Evolutionary conservation across 139 green algal species (phyloP).

Genomic region (Chara braunii): DNA sequence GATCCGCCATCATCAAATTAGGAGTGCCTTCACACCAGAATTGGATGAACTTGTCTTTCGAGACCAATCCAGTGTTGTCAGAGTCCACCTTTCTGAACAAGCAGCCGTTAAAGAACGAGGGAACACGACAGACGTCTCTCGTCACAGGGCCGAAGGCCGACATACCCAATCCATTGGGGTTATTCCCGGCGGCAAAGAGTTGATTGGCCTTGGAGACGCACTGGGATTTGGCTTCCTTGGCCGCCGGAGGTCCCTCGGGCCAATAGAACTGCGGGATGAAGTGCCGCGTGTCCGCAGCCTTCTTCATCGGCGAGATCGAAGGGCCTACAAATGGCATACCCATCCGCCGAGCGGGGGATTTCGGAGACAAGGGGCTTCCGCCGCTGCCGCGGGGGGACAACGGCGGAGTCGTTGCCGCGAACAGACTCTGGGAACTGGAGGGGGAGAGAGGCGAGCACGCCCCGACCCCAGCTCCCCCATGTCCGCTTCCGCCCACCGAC

Average conservation of each 20-base stretch:
- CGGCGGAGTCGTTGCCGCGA: conserved; percentile 57
- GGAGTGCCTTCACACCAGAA: conserved; percentile 23
- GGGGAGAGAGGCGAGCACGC: conserved; percentile 39
- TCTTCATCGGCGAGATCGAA: conserved; percentile 9
- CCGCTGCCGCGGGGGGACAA: conserved; percentile 70
- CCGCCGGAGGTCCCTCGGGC: conserved; percentile 1
- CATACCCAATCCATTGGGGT: too few species aligned
- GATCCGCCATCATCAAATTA: conserved; percentile 14
- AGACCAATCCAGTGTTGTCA: conserved; percentile 23
- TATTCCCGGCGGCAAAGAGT: conserved; percentile 3
- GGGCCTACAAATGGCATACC: background rate
- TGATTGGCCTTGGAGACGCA: conserved; percentile 8
- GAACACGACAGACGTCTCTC: conserved; percentile 73
- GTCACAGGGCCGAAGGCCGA: conserved; percentile 38
- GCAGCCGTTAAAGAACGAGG: conserved; percentile 54
- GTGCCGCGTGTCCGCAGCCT: background rate
- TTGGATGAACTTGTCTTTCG: conserved; percentile 25
- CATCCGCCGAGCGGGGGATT: conserved; percentile 27
- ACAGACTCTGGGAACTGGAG: conserved; percentile 25
- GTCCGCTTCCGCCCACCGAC: conserved; percentile 6
- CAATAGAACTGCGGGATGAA: conserved; percentile 37
- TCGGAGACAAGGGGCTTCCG: conserved; percentile 42
- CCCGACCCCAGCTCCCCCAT: too few species aligned
- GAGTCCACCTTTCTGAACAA: conserved; percentile 31
- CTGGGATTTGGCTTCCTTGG: background rate